These are phyloP conservation scores for Ormosia semicastrata DNA, from an alignment of 306 rosid species.

Conservation along the genomic window DNA sequence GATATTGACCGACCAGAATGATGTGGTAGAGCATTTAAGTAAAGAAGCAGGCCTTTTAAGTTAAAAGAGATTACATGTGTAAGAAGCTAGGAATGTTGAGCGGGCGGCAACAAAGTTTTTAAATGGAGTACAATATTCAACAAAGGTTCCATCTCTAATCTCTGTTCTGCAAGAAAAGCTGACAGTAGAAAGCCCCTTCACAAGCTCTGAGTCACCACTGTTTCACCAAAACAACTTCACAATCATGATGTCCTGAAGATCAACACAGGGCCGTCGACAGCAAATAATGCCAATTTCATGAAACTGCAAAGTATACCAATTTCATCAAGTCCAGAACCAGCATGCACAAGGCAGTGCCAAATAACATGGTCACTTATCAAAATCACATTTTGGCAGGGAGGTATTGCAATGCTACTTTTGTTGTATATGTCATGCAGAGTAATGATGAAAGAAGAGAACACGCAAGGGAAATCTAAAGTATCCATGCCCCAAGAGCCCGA, in stretches of 20 bases:
- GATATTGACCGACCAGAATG: background rate
- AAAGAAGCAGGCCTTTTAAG: background rate
- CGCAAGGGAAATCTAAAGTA: background rate
- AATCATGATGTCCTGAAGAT: background rate
- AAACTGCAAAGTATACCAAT: background rate
- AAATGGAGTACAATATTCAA: background rate
- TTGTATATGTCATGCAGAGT: background rate
- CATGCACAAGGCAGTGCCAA: background rate
- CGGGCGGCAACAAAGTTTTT: background rate
- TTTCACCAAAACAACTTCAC: background rate
- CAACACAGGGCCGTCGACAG: background rate
- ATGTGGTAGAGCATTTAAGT: background rate
- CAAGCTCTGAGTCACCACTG: background rate
- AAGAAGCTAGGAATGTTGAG: background rate
- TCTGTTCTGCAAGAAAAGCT: background rate
- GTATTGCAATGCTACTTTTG: background rate
- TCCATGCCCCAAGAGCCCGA: background rate
- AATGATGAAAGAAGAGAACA: background rate
- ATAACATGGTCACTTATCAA: background rate
- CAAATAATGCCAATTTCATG: background rate
- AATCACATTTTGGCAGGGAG: background rate
- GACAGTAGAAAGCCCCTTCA: background rate
- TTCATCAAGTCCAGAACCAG: background rate
- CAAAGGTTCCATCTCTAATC: background rate
- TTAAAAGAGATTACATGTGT: too few relatives aligned